Conservation (phyloP, 2,329 filamentous ascomycete species). For the Hymenoscyphus fructigenus region DNA sequence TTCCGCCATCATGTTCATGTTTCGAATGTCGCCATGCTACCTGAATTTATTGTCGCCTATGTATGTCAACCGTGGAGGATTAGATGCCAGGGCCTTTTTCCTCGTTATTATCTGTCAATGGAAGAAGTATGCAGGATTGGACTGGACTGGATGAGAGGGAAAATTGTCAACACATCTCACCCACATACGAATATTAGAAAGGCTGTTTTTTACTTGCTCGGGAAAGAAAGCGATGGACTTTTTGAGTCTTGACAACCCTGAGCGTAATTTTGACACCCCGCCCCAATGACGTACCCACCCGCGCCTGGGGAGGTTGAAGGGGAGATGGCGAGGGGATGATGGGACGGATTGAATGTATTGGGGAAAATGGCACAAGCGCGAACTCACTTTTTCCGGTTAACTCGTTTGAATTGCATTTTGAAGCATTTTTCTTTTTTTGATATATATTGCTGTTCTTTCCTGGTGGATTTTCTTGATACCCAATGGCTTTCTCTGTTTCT, state of each 20-base stretch:
- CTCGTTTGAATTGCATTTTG: neutral
- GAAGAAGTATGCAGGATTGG: too few relatives aligned
- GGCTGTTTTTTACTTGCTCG: neutral
- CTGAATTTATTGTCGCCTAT: neutral
- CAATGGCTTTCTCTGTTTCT: neutral
- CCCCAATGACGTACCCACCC: neutral
- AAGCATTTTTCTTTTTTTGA: neutral
- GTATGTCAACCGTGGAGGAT: neutral
- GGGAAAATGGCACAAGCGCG: neutral
- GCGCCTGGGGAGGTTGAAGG: neutral
- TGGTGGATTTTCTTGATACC: constrained; percentile 3
- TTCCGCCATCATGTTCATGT: neutral
- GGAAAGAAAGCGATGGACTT: neutral
- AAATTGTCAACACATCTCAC: too few relatives aligned
- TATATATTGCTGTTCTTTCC: neutral
- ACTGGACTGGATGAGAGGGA: too few relatives aligned
- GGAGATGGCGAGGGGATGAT: neutral
- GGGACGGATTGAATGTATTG: neutral
- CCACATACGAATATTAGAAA: neutral
- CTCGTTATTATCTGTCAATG: too few relatives aligned
- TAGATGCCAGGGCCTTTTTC: too few relatives aligned
- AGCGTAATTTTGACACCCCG: neutral
- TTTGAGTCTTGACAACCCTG: neutral
- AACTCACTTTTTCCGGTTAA: neutral
- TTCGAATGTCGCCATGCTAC: constrained; percentile 1